phyloP scores from a whole-genome alignment of 306 rosid genomes.

The Styphnolobium japonicum region DNA sequence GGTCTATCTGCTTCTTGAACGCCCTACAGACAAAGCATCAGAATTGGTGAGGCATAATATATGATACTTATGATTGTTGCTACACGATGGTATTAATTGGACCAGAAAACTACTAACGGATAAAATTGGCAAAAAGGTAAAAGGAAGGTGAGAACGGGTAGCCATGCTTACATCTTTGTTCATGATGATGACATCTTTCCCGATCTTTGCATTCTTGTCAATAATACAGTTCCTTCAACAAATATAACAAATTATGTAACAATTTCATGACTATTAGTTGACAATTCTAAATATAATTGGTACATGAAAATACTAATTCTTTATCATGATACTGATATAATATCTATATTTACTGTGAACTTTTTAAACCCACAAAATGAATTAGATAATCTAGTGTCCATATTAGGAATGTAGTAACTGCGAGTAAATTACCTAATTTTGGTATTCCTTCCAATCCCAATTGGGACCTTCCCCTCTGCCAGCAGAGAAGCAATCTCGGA shows the following conservation, averaged over 20 bases:
- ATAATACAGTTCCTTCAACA: slow-evolving; percentile 76
- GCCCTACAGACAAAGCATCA: slow-evolving; percentile 42
- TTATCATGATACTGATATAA: neutral
- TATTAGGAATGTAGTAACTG: neutral
- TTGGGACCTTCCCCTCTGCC: slow-evolving; percentile 79
- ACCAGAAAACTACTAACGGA: neutral
- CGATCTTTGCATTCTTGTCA: slow-evolving; percentile 86
- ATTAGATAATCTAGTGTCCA: neutral
- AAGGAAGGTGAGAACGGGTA: neutral
- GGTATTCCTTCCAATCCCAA: slow-evolving; percentile 88
- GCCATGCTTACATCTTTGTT: slow-evolving; percentile 72
- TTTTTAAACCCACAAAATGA: neutral
- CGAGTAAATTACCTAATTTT: slow-evolving; percentile 60
- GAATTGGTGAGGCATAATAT: slow-evolving; percentile 2
- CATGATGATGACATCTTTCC: slow-evolving; percentile 63
- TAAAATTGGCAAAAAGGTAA: neutral
- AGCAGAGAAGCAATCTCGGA: slow-evolving; percentile 80
- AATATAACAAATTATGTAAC: neutral
- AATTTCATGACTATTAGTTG: neutral
- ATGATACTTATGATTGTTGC: neutral
- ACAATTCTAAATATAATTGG: neutral
- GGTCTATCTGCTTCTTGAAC: slow-evolving; percentile 87
- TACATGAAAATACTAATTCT: neutral
- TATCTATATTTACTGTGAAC: neutral
- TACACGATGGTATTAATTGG: neutral